phyloP scores from a whole-genome alignment of 176 grass and related monocot species.

The Eleusine coracana region DNA sequence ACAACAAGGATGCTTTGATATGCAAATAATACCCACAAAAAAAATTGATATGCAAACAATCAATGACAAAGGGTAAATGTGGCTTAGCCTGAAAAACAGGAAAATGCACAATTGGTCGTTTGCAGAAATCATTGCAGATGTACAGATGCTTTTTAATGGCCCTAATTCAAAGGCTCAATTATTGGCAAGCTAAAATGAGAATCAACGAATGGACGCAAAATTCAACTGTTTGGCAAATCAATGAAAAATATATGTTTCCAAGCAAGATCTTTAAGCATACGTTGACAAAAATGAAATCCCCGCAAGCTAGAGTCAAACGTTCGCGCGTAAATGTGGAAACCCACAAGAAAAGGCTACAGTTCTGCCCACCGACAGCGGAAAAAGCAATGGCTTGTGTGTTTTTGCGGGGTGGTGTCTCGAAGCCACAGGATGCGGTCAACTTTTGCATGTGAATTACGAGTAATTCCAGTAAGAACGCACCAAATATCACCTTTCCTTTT shows the following conservation, averaged over 20 bases:
- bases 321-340: conserved; percentile 35
- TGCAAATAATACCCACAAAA: no score
- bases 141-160: conserved; percentile 32
- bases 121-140: conserved; percentile 41
- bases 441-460: conserved; percentile 45
- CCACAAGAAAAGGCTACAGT: conserved; percentile 46
- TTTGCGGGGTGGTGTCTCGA: conserved; percentile 23
- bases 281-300: conserved; percentile 36
- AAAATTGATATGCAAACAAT: conserved; percentile 29
- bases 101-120: conserved; percentile 19
- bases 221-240: conserved; percentile 30
- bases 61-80: conserved; percentile 12
- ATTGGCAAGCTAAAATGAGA: conserved; percentile 29
- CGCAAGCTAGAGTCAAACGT: conserved; percentile 27
- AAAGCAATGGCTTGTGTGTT: conserved; percentile 25
- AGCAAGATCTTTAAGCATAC: conserved; percentile 41
- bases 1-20: conserved; percentile 2
- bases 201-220: conserved; percentile 19
- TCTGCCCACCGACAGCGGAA: conserved; percentile 48
- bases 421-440: conserved; percentile 32
- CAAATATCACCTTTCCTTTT: conserved; percentile 26
- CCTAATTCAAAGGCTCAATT: conserved; percentile 16
- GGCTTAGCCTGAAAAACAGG: not conserved
- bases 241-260: conserved; percentile 2
- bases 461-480: conserved; percentile 29